phyloP scores from a whole-genome alignment of 129 eudicot species.

The Pittosporum tobira region DNA sequence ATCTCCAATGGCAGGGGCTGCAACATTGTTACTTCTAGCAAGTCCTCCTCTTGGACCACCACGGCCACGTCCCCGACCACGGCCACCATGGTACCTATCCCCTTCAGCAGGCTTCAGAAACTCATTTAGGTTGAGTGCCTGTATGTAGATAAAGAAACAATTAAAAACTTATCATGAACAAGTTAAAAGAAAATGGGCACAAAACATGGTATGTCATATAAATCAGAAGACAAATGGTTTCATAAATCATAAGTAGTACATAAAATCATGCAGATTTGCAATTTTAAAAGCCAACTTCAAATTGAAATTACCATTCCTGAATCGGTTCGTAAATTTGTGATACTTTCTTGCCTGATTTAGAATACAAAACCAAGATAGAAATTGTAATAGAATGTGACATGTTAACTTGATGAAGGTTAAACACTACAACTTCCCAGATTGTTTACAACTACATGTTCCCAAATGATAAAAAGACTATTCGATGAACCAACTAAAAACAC shows the following conservation, averaged over 20 bases:
- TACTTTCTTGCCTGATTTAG: not conserved
- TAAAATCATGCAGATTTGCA: not conserved
- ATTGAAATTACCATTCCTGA: too few species aligned
- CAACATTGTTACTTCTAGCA: conserved; percentile 29
- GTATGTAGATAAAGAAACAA: conserved; percentile 3
- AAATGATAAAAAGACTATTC: not conserved
- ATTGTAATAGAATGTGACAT: not conserved
- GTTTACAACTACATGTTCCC: not conserved
- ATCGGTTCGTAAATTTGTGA: not conserved
- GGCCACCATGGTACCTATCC: conserved; percentile 43
- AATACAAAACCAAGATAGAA: not conserved
- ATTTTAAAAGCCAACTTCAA: not conserved
- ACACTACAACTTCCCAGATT: not conserved
- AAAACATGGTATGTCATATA: too few species aligned
- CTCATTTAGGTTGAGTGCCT: conserved; percentile 79
- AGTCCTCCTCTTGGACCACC: conserved; percentile 52
- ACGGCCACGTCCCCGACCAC: conserved; percentile 60
- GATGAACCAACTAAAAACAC: not conserved
- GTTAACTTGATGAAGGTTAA: not conserved
- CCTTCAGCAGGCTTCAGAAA: conserved; percentile 76
- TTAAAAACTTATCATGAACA: not conserved
- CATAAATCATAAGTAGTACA: not conserved
- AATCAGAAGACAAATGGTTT: too few species aligned
- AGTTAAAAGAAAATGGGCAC: not conserved
- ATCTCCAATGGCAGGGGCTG: conserved; percentile 65